Evolutionary conservation across 805 yeast genomes (phyloP).

Genomic region (Brettanomyces bruxellensis): DNA sequence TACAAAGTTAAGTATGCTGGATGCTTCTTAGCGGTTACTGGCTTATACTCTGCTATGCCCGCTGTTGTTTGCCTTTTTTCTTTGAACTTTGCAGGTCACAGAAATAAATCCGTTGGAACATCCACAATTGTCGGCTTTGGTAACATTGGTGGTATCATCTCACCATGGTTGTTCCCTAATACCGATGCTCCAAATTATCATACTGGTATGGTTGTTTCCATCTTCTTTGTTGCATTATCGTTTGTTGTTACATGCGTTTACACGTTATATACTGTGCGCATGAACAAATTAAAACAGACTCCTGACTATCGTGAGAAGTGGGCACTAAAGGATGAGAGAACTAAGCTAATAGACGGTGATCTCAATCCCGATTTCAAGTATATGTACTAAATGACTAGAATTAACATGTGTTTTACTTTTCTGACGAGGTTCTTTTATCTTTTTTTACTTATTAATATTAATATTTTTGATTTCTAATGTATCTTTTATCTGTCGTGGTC

Average conservation of each 20-base stretch:
- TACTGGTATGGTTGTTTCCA: constrained; percentile 39
- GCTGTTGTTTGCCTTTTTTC: constrained; percentile 55
- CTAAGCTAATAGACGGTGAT: constrained; percentile 26
- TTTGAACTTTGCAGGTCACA: constrained; percentile 53
- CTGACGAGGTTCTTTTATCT: too few relatives aligned
- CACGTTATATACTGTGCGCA: constrained; percentile 20
- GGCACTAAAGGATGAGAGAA: constrained; percentile 18
- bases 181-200: constrained; percentile 49
- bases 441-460: too few relatives aligned
- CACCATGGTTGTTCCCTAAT: constrained; percentile 45
- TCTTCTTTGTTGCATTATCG: constrained; percentile 39
- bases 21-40: constrained; percentile 48
- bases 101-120: constrained; percentile 39
- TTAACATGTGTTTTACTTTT: background rate
- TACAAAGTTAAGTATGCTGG: constrained; percentile 47
- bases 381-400: constrained; percentile 25
- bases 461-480: too few relatives aligned
- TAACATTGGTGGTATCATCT: constrained; percentile 61
- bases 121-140: constrained; percentile 59
- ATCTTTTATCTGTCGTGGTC: too few relatives aligned
- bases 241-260: constrained; percentile 26
- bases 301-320: constrained; percentile 21
- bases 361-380: constrained; percentile 38
- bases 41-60: constrained; percentile 59
- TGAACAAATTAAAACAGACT: constrained; percentile 29